phyloP scores from a whole-genome alignment of 1,139 yeast species.

The Pneumocystis canis region DNA sequence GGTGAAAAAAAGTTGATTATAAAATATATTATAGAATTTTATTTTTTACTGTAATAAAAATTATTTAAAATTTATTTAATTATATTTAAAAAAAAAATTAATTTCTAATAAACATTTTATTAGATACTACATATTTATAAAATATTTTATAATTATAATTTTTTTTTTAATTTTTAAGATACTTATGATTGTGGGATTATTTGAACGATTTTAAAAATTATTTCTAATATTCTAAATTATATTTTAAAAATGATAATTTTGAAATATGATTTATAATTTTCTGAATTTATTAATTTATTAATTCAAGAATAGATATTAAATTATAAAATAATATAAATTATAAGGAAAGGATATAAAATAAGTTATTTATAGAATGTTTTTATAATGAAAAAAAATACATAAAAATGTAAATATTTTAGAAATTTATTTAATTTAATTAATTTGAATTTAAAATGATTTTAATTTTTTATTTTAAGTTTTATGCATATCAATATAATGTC shows the following conservation, averaged over 20 bases:
- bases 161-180: neutral
- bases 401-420: too few relatives aligned
- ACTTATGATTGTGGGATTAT: neutral
- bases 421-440: too few relatives aligned
- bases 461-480: neutral
- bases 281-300: neutral
- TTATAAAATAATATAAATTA: too few relatives aligned
- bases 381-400: too few relatives aligned
- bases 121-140: neutral
- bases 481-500: neutral
- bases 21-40: neutral
- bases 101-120: neutral
- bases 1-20: neutral
- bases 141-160: neutral
- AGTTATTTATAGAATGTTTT: too few relatives aligned
- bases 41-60: neutral
- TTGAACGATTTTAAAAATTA: neutral
- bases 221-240: neutral
- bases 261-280: neutral
- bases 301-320: too few relatives aligned
- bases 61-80: neutral
- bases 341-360: too few relatives aligned
- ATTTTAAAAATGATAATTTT: neutral
- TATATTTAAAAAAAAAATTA: too few relatives aligned
- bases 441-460: neutral